A percentile compares a stretch with the other conserved stretches of the same genome.
These are phyloP conservation scores for Zygosaccharomyces lentus DNA, from an alignment of 805 yeast genomes.

Conservation along the genomic window DNA sequence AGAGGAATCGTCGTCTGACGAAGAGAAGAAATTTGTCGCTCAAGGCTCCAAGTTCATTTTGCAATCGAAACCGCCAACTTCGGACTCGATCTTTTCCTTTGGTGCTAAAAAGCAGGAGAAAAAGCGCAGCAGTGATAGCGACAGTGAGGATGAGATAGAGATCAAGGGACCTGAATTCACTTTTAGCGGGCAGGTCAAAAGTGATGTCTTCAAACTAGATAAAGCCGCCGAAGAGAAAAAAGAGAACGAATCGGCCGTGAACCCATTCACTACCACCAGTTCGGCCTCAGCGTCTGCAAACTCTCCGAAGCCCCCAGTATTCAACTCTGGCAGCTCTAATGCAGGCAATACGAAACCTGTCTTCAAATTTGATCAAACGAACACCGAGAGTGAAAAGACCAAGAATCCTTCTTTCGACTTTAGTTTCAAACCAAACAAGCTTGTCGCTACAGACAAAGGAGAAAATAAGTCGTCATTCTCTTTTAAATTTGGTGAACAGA, in stretches of 20 bases:
- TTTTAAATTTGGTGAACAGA: conserved; percentile 8
- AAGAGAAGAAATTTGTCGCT: conserved; percentile 60
- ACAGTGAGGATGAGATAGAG: conserved; percentile 31
- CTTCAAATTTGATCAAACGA: conserved; percentile 25
- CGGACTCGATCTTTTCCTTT: conserved; percentile 49
- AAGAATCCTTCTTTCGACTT: conserved; percentile 10
- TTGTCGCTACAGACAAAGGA: conserved; percentile 1
- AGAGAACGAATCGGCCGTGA: background rate
- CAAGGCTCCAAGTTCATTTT: conserved; percentile 68
- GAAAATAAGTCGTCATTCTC: conserved; percentile 14
- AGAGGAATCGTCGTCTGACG: conserved; percentile 38
- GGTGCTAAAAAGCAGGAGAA: conserved; percentile 25
- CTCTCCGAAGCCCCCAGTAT: conserved; percentile 5
- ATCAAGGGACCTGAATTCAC: conserved; percentile 41
- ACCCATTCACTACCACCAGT: background rate
- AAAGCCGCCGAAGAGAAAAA: conserved; percentile 10
- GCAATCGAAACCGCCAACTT: conserved; percentile 44
- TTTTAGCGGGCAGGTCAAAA: conserved; percentile 34
- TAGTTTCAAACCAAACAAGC: conserved; percentile 6
- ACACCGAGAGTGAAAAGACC: conserved; percentile 7
- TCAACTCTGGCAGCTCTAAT: conserved; percentile 7
- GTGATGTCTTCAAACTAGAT: conserved; percentile 37
- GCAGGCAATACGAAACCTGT: conserved; percentile 21
- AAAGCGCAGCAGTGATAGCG: conserved; percentile 26
- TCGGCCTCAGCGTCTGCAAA: background rate